These are phyloP conservation scores for Salvia rosmarinus DNA, from an alignment of 257 asterid genomes.

Conservation along the genomic window DNA sequence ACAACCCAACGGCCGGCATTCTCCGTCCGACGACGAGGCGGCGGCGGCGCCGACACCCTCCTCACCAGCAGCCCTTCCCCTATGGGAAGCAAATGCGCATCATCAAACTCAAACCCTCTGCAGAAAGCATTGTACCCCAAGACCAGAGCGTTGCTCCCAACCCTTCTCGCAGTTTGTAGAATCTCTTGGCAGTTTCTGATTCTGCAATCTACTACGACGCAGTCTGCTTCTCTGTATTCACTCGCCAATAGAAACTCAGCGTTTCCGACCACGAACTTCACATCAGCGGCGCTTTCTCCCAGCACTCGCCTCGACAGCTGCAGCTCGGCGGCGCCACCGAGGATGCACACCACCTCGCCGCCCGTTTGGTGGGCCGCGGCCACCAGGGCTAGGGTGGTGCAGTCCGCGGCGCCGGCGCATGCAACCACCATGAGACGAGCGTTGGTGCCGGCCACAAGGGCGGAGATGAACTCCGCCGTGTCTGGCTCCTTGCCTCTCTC, in stretches of 20 bases:
- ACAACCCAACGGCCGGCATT: slow-evolving; percentile 59
- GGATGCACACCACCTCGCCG: slow-evolving; percentile 64
- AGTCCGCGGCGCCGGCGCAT: slow-evolving; percentile 54
- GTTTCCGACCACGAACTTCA: slow-evolving; percentile 51
- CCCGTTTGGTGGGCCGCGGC: slow-evolving; percentile 81
- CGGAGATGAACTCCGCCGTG: slow-evolving; percentile 76
- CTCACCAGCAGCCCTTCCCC: slow-evolving; percentile 72
- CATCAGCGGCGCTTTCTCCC: slow-evolving; percentile 37
- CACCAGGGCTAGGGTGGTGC: slow-evolving; percentile 59
- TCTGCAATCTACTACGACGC: slow-evolving; percentile 64
- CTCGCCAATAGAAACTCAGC: slow-evolving; percentile 42
- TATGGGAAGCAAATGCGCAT: slow-evolving; percentile 55
- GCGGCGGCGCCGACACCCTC: slow-evolving; percentile 16
- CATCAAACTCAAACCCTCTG: slow-evolving; percentile 46
- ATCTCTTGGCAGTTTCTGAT: slow-evolving; percentile 47
- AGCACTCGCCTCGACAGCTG: slow-evolving; percentile 38
- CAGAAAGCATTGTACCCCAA: slow-evolving; percentile 70
- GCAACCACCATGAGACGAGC: slow-evolving; percentile 57
- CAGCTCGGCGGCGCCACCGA: slow-evolving; percentile 39
- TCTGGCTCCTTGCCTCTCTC: slow-evolving; percentile 55
- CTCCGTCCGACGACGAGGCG: not conserved
- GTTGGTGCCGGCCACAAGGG: slow-evolving; percentile 74
- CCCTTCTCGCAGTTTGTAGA: slow-evolving; percentile 32
- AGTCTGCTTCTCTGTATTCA: slow-evolving; percentile 60
- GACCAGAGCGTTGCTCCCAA: slow-evolving; percentile 39